These are phyloP conservation scores for Pythium inflatum DNA, from an alignment of 352 stramenopile species.

Conservation along the genomic window DNA sequence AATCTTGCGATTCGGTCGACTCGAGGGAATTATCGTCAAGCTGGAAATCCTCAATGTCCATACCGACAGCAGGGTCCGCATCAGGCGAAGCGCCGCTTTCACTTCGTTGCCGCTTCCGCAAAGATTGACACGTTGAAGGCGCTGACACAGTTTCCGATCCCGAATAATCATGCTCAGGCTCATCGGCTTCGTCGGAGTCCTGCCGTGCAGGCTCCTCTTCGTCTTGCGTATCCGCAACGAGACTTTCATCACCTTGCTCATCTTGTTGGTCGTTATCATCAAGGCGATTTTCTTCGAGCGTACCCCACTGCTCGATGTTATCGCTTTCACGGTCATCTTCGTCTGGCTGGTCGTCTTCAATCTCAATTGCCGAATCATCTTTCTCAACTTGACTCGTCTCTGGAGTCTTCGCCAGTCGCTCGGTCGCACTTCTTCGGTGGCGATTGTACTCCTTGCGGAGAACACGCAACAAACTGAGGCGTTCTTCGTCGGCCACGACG, in stretches of 20 bases:
- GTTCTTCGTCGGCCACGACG: slow-evolving; percentile 22
- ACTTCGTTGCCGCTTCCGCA: slow-evolving; percentile 6
- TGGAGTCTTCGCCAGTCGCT: not conserved
- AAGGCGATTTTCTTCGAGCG: slow-evolving; percentile 10
- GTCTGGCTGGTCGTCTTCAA: slow-evolving; percentile 17
- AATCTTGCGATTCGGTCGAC: slow-evolving; percentile 21
- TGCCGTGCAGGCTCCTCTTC: slow-evolving; percentile 5
- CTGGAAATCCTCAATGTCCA: slow-evolving; percentile 13
- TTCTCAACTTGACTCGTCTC: not conserved
- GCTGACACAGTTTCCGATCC: no score
- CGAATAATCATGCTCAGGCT: not conserved
- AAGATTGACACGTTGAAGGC: no score
- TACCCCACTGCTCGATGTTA: slow-evolving; percentile 10
- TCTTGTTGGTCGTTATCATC: not conserved
- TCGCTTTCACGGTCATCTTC: not conserved
- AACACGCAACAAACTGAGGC: slow-evolving; percentile 19
- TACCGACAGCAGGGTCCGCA: slow-evolving; percentile 12
- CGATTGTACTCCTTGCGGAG: slow-evolving; percentile 22
- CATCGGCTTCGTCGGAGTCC: not conserved
- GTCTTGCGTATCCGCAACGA: slow-evolving; percentile 10
- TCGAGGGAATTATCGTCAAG: slow-evolving; percentile 12
- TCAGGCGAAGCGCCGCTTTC: slow-evolving; percentile 11
- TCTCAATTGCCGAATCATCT: slow-evolving; percentile 20
- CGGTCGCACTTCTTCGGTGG: not conserved
- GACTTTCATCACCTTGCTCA: slow-evolving; percentile 15